Conservation (phyloP, 352 stramenopile genomes). For the Phytophthora sp. region DNA sequence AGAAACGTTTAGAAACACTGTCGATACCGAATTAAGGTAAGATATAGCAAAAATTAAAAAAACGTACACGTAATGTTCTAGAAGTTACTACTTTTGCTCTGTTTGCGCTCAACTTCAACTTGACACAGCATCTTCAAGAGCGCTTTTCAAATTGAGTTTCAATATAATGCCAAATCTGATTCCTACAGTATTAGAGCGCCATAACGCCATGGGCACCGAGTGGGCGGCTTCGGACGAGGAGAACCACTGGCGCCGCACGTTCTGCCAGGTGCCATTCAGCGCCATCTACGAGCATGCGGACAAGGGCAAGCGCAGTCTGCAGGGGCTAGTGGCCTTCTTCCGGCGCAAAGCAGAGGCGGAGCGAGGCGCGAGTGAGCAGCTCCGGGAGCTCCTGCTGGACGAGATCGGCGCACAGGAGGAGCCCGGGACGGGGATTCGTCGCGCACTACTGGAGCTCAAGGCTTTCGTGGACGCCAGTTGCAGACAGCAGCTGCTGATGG, state of each 20-base stretch:
- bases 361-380: slow-evolving; percentile 61
- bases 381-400: slow-evolving; percentile 54
- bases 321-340: slow-evolving; percentile 77
- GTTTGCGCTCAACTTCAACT: slow-evolving; percentile 23
- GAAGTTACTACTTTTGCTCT: too few species aligned
- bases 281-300: slow-evolving; percentile 85
- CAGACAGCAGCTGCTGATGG: slow-evolving; percentile 74
- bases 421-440: slow-evolving; percentile 62
- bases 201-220: slow-evolving; percentile 14
- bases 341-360: slow-evolving; percentile 69
- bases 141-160: neutral
- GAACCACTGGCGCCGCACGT: slow-evolving; percentile 88
- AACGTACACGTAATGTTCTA: too few species aligned
- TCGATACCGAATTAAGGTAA: too few species aligned
- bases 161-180: slow-evolving; percentile 5
- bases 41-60: too few species aligned
- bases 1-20: too few species aligned
- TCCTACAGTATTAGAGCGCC: slow-evolving; percentile 19
- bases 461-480: slow-evolving; percentile 66
- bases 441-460: slow-evolving; percentile 65
- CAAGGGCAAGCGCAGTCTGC: slow-evolving; percentile 76
- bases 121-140: neutral
- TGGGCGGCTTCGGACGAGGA: slow-evolving; percentile 62
- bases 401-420: slow-evolving; percentile 76
- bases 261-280: slow-evolving; percentile 84